phyloP scores from a whole-genome alignment of 2,329 filamentous ascomycete species.

The Fusarium zealandicum region DNA sequence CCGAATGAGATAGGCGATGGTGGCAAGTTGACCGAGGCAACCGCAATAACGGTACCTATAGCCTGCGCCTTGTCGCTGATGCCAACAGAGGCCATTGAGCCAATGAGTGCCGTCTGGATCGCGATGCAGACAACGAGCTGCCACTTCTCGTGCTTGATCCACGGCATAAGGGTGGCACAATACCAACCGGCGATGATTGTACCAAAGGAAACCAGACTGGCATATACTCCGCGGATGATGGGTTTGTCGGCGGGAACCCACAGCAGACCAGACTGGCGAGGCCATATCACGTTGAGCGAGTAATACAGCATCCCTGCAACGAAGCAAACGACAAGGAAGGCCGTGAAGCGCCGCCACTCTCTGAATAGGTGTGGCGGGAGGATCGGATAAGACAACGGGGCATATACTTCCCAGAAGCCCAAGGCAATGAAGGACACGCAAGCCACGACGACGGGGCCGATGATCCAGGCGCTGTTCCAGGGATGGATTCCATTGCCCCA shows the following conservation, averaged over 20 bases:
- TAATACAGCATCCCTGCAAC: constrained; percentile 41
- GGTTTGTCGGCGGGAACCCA: constrained; percentile 36
- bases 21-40: constrained; percentile 40
- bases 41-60: constrained; percentile 42
- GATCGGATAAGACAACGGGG: constrained; percentile 31
- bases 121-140: constrained; percentile 43
- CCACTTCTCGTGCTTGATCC: constrained; percentile 39
- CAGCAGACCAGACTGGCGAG: constrained; percentile 35
- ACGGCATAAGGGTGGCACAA: constrained; percentile 39
- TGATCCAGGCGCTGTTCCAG: constrained; percentile 34
- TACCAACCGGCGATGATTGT: constrained; percentile 37
- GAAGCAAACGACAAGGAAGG: constrained; percentile 23
- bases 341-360: constrained; percentile 33
- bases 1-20: constrained; percentile 43
- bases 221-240: constrained; percentile 37
- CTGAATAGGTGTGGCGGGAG: constrained; percentile 37
- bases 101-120: constrained; percentile 44
- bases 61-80: constrained; percentile 44
- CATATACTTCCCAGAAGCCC: constrained; percentile 32
- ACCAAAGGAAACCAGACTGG: constrained; percentile 36
- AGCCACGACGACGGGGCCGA: constrained; percentile 36
- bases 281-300: constrained; percentile 36
- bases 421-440: constrained; percentile 27
- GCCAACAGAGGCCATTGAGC: constrained; percentile 43
- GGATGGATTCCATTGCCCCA: constrained; percentile 35